Conservation (phyloP, 306 rosid genomes). For the Morella rubra region DNA sequence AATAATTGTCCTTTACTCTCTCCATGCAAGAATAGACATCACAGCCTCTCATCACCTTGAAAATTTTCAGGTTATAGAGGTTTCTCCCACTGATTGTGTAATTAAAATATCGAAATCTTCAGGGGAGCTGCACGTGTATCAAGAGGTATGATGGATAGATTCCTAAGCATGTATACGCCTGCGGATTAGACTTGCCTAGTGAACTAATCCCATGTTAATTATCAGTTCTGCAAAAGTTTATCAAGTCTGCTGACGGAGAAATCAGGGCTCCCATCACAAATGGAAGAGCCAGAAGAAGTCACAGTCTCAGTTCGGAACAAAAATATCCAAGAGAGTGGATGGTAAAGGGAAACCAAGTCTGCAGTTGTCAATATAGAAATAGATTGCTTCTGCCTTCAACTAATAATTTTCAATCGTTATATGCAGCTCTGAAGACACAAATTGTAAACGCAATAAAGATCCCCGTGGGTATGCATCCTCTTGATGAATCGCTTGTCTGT, state of each 20-base stretch:
- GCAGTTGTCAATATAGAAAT: conserved; percentile 11
- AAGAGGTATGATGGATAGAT: conserved; percentile 40
- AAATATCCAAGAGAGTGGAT: conserved; percentile 30
- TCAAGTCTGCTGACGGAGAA: conserved; percentile 52
- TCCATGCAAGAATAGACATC: not conserved
- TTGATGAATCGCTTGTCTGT: conserved; percentile 23
- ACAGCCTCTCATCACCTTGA: conserved; percentile 16
- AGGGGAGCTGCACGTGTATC: conserved; percentile 58
- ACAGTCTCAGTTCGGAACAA: not conserved
- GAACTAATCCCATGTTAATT: conserved; percentile 24
- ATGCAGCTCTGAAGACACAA: conserved; percentile 47
- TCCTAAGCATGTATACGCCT: conserved; percentile 4
- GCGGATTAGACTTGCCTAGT: conserved; percentile 13
- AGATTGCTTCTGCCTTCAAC: conserved; percentile 27
- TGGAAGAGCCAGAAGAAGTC: conserved; percentile 31
- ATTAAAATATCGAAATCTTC: conserved; percentile 67
- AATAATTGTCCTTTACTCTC: conserved; percentile 6
- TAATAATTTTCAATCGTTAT: conserved; percentile 20
- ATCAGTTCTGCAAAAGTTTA: conserved; percentile 71
- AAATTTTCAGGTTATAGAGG: conserved; percentile 69
- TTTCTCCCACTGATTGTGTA: conserved; percentile 77
- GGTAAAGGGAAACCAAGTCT: conserved; percentile 37
- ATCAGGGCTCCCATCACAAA: conserved; percentile 34
- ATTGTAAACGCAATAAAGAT: conserved; percentile 25
- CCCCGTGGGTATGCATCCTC: conserved; percentile 40